Evolutionary conservation across 495 filamentous ascomycete genomes (phyloP).

Genomic region (Diplogelasinospora grovesii): DNA sequence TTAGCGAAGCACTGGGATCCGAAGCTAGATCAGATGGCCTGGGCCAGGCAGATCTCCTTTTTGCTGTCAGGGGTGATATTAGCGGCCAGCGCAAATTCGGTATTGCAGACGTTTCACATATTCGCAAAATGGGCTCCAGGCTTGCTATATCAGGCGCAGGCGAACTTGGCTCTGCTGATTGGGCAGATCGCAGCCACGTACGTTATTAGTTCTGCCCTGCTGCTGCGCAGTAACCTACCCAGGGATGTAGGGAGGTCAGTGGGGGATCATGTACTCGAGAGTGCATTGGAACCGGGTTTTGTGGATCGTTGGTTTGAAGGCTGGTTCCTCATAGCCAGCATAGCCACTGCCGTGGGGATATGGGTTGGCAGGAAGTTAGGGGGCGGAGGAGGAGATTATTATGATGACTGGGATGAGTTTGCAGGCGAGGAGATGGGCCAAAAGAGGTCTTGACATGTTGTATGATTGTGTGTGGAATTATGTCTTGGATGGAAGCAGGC

Average conservation of each 20-base stretch:
- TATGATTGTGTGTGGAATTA: too few relatives aligned
- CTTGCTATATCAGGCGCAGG: constrained; percentile 53
- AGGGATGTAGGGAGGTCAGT: constrained; percentile 63
- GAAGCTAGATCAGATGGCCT: constrained; percentile 60
- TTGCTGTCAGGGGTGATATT: constrained; percentile 71
- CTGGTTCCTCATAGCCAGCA: constrained; percentile 64
- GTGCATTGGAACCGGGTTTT: constrained; percentile 60
- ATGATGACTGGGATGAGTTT: constrained; percentile 44
- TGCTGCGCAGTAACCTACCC: constrained; percentile 68
- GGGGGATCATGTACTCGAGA: constrained; percentile 62
- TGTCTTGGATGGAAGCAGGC: too few relatives aligned
- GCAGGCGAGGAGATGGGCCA: constrained; percentile 64
- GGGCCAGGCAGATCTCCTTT: constrained; percentile 73
- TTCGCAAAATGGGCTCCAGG: constrained; percentile 63
- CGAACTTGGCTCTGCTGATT: constrained; percentile 64
- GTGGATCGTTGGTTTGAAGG: constrained; percentile 85
- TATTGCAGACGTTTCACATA: constrained; percentile 67
- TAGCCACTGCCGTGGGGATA: constrained; percentile 56
- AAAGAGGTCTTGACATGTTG: constrained; percentile 47
- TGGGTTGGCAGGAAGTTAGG: constrained; percentile 58
- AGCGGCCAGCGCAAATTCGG: constrained; percentile 65
- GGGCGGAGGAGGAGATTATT: constrained; percentile 48
- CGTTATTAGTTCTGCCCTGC: constrained; percentile 65
- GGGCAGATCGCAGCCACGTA: constrained; percentile 74
- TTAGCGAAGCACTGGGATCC: constrained; percentile 67